phyloP scores from a whole-genome alignment of 108 stramenopile species.

The Fragilariopsis cylindrus region DNA sequence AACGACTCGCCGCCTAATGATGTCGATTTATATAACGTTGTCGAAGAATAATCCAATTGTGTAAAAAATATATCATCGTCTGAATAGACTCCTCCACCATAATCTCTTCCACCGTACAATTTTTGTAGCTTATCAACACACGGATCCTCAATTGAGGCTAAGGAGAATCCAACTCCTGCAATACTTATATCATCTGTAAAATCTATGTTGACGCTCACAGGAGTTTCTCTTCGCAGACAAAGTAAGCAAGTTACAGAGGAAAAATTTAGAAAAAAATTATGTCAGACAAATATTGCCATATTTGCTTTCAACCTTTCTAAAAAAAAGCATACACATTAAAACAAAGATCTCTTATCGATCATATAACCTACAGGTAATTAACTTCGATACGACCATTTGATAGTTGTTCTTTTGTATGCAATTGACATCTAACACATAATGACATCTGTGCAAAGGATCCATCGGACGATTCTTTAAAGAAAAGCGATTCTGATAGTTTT shows the following conservation, averaged over 20 bases:
- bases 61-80: too few relatives aligned
- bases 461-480: slow-evolving; percentile 5
- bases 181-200: not conserved
- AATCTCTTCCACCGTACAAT: not conserved
- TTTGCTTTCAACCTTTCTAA: too few relatives aligned
- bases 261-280: too few relatives aligned
- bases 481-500: not conserved
- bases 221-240: not conserved
- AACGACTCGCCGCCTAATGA: too few relatives aligned
- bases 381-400: slow-evolving; percentile 1
- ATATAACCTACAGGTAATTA: not conserved
- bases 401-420: not conserved
- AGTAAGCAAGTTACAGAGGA: too few relatives aligned
- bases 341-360: too few relatives aligned
- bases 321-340: too few relatives aligned
- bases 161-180: not conserved
- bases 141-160: not conserved
- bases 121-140: not conserved
- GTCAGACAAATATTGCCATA: too few relatives aligned
- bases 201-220: slow-evolving; percentile 11
- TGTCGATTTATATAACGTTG: too few relatives aligned
- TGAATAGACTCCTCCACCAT: too few relatives aligned
- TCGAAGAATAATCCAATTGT: too few relatives aligned
- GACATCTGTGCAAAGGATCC: slow-evolving; percentile 10
- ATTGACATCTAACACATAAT: not conserved